Evolutionary conservation across 1,139 yeast species (phyloP), one percentile per base, ranked within the genome.

Genomic region (Taphrina communis): DNA sequence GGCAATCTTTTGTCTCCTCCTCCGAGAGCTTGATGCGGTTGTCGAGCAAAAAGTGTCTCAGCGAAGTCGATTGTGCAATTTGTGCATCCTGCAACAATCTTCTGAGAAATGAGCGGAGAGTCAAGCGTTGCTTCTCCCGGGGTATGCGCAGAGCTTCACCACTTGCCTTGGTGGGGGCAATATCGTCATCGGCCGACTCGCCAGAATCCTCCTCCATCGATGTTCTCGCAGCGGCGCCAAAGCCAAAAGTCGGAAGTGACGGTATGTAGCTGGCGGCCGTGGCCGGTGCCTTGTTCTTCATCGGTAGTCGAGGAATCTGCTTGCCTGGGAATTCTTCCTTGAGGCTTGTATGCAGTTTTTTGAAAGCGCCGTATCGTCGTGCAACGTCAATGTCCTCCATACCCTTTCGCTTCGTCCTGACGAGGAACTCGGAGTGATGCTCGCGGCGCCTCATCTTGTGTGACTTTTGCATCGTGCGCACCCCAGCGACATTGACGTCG

Each of bases 41-140:
- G 48, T 80, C 77, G 65, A 78, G 77, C 7, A 90, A 73, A 74
- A 93, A 93, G 41, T 80, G 80, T 42, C 79, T 75, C 66, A 91
- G 81, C 2, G 82, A 79, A 0, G 80, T 78, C 51, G 87, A 84
- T 69, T 83, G 82, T 0, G 85, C 81, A 0, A 90, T 82, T 66
- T 86, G 89, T 1, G 85, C 82, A 61, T 84, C 83, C 44, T 82
- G 80, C 5, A 85, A 75, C 21, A 92, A 78, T 5, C 82, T 77
- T 53, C 83, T 80, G 67, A 93, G 75, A 75, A 89, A 93, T 0
- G 93, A 90, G 68, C 97, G 81, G 53, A 93, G 79, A 0, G 95
- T 85, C 21, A 91, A 82, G 58, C 98, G 80, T 72, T 90, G 83
- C 73, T 86, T 87, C 76, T 93, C 98, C 31, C 88, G 80, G 0